Base-by-base conservation (phyloP, 225 moss, liverwort and hornwort genomes). In the Straminergon stramineum region DNA sequence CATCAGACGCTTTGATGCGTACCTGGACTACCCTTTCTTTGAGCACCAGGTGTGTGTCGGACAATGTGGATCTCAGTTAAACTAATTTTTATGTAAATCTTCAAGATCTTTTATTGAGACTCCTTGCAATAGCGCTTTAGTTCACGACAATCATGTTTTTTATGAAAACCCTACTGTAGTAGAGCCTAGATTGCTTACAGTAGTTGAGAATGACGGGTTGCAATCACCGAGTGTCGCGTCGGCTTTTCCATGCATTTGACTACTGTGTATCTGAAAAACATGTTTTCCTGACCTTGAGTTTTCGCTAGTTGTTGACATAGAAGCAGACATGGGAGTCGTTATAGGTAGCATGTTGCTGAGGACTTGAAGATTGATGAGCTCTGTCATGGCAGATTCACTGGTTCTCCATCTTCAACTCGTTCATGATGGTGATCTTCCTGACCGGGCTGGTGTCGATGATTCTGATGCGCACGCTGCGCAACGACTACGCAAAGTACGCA, bases 381-480 rank as follows among this genome's bases (percentile, higher is more conserved):
- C 68, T 86, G 88, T 84, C 79, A 62, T 81, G 83, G 70, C 95
- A 99, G 99, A 99, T 99, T 84, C 99, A 99, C 83, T 99, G 99
- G 99, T 99, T 99, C 85, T 99, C 99, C 63, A 99, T 99, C 90
- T 99, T 99, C 95, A 99, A 99, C 92, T 97, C 99, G 20, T 99
- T 99, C 82, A 99, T 99, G 99, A 99, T 99, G 99, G 99, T 99
- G 91, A 97, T 99, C 84, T 99, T 99, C 91, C 94, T 99, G 81
- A 99, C 99, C 56, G 99, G 99, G 74, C 89, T 99, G 79, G 99
- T 99, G 63, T 99, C 99, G 70, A 99, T 99, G 99, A 99, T 99
- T 85, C 91, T 99, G 78, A 99, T 99, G 99, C 97, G 99, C 19
- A 99, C 99, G 76, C 94, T 99, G 83, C 96, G 99, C 75, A 99